Evolutionary conservation across 495 filamentous ascomycete species (phyloP).

Genomic region (Melanomma pulvis-pyrius): DNA sequence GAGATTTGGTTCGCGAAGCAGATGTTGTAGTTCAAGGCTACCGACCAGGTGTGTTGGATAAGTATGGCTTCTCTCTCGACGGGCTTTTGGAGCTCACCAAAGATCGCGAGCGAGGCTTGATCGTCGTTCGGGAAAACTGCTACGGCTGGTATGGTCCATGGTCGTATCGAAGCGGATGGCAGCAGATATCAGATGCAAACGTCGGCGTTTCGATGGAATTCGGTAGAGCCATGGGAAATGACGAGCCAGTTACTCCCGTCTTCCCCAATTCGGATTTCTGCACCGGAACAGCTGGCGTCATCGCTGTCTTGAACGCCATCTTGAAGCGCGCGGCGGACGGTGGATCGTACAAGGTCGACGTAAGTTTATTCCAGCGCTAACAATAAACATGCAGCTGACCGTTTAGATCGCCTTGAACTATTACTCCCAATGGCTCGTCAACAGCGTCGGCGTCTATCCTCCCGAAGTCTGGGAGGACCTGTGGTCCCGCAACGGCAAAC

Average conservation of each 20-base stretch:
- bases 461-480: conserved; percentile 41
- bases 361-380: conserved; percentile 22
- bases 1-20: conserved; percentile 53
- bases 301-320: conserved; percentile 39
- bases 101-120: conserved; percentile 51
- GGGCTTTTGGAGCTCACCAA: conserved; percentile 55
- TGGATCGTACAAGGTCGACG: conserved; percentile 44
- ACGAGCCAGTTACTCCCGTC: conserved; percentile 46
- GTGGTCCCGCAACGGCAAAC: conserved; percentile 40
- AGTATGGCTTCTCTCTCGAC: conserved; percentile 55
- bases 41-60: conserved; percentile 54
- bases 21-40: conserved; percentile 65
- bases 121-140: conserved; percentile 60
- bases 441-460: conserved; percentile 41
- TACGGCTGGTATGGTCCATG: conserved; percentile 61
- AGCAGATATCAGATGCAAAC: conserved; percentile 58
- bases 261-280: conserved; percentile 48
- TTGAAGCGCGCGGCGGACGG: conserved; percentile 39
- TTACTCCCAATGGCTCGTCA: conserved; percentile 46
- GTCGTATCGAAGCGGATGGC: conserved; percentile 57
- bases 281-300: conserved; percentile 40
- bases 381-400: not conserved
- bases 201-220: conserved; percentile 42
- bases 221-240: conserved; percentile 45
- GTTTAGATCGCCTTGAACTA: conserved; percentile 43